These are phyloP conservation scores for Neofusicoccum kwambonambiense DNA, from an alignment of 2,329 filamentous ascomycete genomes.

Conservation along the genomic window DNA sequence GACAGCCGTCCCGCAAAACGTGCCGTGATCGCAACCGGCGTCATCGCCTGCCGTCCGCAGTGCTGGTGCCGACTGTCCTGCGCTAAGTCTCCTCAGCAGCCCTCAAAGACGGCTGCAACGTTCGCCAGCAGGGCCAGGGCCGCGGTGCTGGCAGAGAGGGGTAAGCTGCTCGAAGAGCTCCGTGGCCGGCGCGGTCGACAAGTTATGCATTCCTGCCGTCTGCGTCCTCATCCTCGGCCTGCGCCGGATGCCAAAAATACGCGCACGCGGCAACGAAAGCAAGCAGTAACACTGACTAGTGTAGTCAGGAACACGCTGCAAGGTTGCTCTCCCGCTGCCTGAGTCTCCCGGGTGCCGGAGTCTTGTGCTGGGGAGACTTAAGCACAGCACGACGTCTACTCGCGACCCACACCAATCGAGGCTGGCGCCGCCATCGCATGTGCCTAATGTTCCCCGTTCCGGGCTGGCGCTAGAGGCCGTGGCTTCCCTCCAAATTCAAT, in stretches of 20 bases:
- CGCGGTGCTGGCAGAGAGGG: no score
- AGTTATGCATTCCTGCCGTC: background rate
- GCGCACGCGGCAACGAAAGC: background rate
- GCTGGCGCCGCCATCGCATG: background rate
- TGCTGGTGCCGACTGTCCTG: background rate
- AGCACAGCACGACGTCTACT: background rate
- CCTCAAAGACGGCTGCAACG: background rate
- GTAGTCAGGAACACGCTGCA: slow-evolving; percentile 16
- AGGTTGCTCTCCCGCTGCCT: slow-evolving; percentile 6
- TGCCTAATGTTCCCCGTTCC: background rate
- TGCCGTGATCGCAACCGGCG: background rate
- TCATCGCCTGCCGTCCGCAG: background rate
- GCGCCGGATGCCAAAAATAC: slow-evolving; percentile 5
- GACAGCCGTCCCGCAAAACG: background rate
- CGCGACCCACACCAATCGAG: background rate
- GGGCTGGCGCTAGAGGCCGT: background rate
- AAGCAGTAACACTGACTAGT: background rate
- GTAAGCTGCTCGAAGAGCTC: background rate
- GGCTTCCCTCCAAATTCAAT: background rate
- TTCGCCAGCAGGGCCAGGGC: no score
- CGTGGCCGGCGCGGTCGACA: background rate
- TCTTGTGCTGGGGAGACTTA: background rate
- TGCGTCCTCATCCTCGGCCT: background rate
- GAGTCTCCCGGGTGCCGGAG: background rate
- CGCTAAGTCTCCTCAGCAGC: background rate